These are phyloP conservation scores for Potentilla sterilis DNA, from an alignment of 306 rosid genomes.

Conservation along the genomic window DNA sequence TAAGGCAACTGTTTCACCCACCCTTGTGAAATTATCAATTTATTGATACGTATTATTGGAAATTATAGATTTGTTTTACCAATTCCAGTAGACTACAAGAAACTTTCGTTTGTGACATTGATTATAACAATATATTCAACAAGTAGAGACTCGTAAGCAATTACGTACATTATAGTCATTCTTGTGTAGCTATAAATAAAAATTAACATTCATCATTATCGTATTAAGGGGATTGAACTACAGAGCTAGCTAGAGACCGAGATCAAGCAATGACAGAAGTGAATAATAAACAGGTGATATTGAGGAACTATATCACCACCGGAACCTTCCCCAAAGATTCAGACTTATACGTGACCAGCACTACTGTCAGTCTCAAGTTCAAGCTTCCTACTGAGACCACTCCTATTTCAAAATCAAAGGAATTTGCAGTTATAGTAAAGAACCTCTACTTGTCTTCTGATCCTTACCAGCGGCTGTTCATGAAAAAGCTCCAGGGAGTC, in stretches of 20 bases:
- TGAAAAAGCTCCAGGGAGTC: neutral
- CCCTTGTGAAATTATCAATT: too few relatives aligned
- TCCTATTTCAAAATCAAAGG: neutral
- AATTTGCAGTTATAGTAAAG: neutral
- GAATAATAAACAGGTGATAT: conserved; percentile 17
- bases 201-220: neutral
- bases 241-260: neutral
- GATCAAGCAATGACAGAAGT: neutral
- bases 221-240: neutral
- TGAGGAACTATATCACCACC: conserved; percentile 5
- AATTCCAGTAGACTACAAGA: neutral
- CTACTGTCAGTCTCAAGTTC: neutral
- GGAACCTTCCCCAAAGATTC: neutral
- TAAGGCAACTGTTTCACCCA: too few relatives aligned
- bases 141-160: neutral
- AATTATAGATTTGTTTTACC: neutral
- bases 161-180: neutral
- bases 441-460: conserved; percentile 26
- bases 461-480: neutral
- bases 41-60: neutral
- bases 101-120: neutral
- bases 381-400: conserved; percentile 4
- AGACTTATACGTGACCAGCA: conserved; percentile 4
- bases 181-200: too few relatives aligned
- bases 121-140: neutral